These are phyloP conservation scores for Pythium aphanidermatum DNA, from an alignment of 352 stramenopile species.

Conservation along the genomic window DNA sequence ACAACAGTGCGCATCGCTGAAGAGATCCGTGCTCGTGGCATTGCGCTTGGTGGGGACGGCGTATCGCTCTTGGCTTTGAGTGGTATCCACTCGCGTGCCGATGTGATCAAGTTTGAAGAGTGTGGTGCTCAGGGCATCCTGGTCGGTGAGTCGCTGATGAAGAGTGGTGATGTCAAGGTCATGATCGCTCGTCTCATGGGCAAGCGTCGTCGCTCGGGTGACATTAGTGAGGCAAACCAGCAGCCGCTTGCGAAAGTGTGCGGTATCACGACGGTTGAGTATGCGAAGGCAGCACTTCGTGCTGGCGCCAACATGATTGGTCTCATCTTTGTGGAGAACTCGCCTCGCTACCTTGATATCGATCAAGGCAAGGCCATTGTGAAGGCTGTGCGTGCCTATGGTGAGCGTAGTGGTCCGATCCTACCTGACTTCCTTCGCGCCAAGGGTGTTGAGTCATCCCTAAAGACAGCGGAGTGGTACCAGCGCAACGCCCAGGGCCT, in stretches of 20 bases:
- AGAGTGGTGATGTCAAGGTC: constrained; percentile 81
- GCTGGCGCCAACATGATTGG: constrained; percentile 95
- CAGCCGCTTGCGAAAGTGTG: constrained; percentile 91
- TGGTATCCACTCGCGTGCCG: constrained; percentile 91
- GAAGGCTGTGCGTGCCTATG: constrained; percentile 89
- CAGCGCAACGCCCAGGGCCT: constrained; percentile 62
- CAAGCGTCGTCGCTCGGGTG: constrained; percentile 24
- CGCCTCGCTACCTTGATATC: constrained; percentile 78
- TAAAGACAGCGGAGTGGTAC: constrained; percentile 66
- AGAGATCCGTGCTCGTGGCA: constrained; percentile 60
- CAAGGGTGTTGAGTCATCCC: constrained; percentile 19
- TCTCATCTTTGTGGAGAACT: constrained; percentile 95
- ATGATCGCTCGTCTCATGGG: constrained; percentile 84
- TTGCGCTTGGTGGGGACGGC: constrained; percentile 62
- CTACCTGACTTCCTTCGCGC: constrained; percentile 37
- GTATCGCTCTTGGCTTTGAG: constrained; percentile 93
- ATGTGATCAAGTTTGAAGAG: constrained; percentile 89
- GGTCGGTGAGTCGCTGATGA: constrained; percentile 98
- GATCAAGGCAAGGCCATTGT: constrained; percentile 90
- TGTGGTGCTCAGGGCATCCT: constrained; percentile 90
- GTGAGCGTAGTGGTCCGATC: constrained; percentile 82
- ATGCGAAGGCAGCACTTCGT: constrained; percentile 89
- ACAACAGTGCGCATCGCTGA: constrained; percentile 91
- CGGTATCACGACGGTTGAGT: constrained; percentile 91
- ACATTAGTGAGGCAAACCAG: constrained; percentile 18